Conservation (phyloP, 2,329 filamentous ascomycete species). For the Dryadomyces quercus-mongolicae region DNA sequence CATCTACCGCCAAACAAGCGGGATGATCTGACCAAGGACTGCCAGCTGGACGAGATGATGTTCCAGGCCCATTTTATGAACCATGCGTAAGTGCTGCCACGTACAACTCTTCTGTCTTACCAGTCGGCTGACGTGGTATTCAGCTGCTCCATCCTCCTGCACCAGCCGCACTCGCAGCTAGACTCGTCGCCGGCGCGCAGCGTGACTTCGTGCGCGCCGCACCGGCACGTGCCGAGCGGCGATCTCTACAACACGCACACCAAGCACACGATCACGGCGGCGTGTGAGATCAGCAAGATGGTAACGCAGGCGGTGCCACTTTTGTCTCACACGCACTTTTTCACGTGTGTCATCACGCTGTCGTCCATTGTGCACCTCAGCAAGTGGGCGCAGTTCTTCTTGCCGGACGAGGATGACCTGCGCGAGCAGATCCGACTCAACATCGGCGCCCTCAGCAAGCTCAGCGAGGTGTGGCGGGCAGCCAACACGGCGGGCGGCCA, state of each 20-base stretch:
- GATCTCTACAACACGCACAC: conserved; percentile 55
- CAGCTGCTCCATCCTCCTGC: conserved; percentile 58
- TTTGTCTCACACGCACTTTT: conserved; percentile 68
- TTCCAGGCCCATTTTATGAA: conserved; percentile 82
- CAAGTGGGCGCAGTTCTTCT: conserved; percentile 57
- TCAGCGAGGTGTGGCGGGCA: conserved; percentile 61
- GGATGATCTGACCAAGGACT: conserved; percentile 55
- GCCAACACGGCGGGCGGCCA: conserved; percentile 58
- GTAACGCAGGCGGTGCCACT: conserved; percentile 63
- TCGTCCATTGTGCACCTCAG: conserved; percentile 73
- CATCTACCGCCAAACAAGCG: conserved; percentile 64
- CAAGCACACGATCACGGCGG: conserved; percentile 67
- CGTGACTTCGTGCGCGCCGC: conserved; percentile 56
- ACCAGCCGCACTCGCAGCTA: conserved; percentile 68
- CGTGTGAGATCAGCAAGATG: conserved; percentile 63
- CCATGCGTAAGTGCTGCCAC: conserved; percentile 31
- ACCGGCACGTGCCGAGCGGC: conserved; percentile 35
- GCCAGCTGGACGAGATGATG: conserved; percentile 75
- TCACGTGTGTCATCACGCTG: conserved; percentile 68
- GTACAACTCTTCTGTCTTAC: too few relatives aligned
- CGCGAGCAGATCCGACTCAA: conserved; percentile 69
- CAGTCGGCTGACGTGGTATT: neutral
- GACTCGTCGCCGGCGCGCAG: conserved; percentile 45
- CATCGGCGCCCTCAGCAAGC: conserved; percentile 59
- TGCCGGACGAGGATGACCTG: conserved; percentile 52